Evolutionary conservation across 2,329 filamentous ascomycete genomes (phyloP).

Genomic region (Thelonectria discophora): DNA sequence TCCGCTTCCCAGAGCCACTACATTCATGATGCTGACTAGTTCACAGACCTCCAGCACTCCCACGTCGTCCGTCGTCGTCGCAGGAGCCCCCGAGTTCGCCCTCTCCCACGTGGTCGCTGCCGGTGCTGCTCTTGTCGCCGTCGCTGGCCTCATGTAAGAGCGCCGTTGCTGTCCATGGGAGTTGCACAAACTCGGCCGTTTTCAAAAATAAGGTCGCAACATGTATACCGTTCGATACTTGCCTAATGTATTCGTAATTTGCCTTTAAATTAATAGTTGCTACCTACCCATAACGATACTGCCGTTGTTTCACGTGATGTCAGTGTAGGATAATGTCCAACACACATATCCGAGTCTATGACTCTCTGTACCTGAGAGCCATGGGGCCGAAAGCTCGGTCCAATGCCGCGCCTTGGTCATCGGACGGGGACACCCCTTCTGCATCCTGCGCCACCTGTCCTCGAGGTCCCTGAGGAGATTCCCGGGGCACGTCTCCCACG

Average conservation of each 20-base stretch:
- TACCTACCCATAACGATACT: constrained; percentile 14
- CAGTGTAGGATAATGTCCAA: constrained; percentile 14
- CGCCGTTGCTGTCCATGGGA: background rate
- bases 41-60: constrained; percentile 21
- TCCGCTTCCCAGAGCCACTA: too few species aligned
- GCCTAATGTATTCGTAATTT: constrained; percentile 22
- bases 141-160: constrained; percentile 27
- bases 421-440: constrained; percentile 44
- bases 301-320: constrained; percentile 17
- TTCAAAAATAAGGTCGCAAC: background rate
- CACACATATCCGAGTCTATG: constrained; percentile 21
- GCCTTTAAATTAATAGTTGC: constrained; percentile 12
- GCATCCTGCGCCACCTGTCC: constrained; percentile 25
- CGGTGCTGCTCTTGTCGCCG: constrained; percentile 27
- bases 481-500: constrained; percentile 29
- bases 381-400: constrained; percentile 66
- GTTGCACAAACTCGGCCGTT: background rate
- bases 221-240: constrained; percentile 14
- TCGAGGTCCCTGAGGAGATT: background rate
- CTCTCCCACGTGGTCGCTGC: constrained; percentile 22
- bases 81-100: constrained; percentile 22
- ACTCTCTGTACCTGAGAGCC: constrained; percentile 40
- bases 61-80: constrained; percentile 18
- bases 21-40: background rate
- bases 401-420: constrained; percentile 64